Conservation (phyloP, 305 asterid species). For the Euphrasia arctica region DNA sequence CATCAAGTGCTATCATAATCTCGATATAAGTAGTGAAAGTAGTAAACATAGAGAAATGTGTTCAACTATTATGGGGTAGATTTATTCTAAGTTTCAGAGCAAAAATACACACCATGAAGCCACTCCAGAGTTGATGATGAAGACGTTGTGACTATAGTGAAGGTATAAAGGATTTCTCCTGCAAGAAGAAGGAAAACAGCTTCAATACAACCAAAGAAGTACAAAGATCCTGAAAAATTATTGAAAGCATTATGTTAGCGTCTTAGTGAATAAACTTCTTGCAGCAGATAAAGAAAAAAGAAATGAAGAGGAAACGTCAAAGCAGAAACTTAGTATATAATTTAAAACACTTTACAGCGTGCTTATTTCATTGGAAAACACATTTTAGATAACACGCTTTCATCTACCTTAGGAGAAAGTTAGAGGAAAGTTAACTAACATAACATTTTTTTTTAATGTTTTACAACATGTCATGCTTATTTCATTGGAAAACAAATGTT, state of each 20-base stretch:
- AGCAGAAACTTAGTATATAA: neutral
- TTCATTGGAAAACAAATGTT: neutral
- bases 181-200: constrained; percentile 29
- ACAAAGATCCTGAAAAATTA: constrained; percentile 9
- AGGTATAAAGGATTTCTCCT: constrained; percentile 79
- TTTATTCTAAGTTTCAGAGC: constrained; percentile 12
- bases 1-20: constrained; percentile 12
- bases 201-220: constrained; percentile 9
- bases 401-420: neutral
- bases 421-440: neutral
- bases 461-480: constrained; percentile 1
- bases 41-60: constrained; percentile 6
- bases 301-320: neutral
- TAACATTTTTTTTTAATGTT: neutral
- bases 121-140: constrained; percentile 74
- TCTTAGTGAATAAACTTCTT: neutral
- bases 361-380: constrained; percentile 9
- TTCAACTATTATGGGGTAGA: neutral
- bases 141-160: constrained; percentile 82
- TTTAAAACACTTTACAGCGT: neutral
- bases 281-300: neutral
- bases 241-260: neutral
- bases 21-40: neutral
- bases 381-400: too few species aligned
- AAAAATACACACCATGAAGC: constrained; percentile 73